Evolutionary conservation across 441 rosid genomes (phyloP).

Genomic region (Isatis lusitanica): DNA sequence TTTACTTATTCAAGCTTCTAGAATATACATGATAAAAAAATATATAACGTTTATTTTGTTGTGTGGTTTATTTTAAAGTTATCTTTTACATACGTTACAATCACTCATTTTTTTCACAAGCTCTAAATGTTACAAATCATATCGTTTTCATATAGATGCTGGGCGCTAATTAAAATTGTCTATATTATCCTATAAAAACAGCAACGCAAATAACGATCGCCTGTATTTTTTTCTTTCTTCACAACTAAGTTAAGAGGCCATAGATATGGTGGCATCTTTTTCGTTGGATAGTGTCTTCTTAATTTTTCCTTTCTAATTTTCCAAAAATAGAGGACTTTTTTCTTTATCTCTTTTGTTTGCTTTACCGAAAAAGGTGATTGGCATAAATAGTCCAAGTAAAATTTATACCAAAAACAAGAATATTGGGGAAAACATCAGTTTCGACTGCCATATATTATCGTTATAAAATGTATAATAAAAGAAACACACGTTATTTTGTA

Average conservation of each 20-base stretch:
- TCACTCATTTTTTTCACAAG: neutral
- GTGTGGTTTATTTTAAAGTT: too few relatives aligned
- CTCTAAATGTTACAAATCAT: neutral
- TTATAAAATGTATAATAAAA: neutral
- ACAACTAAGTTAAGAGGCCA: slow-evolving; percentile 38
- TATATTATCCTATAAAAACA: neutral
- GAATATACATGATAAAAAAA: too few relatives aligned
- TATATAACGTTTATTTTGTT: neutral
- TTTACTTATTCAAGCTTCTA: neutral
- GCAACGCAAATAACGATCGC: slow-evolving; percentile 1
- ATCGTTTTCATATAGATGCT: too few relatives aligned
- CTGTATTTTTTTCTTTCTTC: slow-evolving; percentile 35
- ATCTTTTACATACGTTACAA: too few relatives aligned
- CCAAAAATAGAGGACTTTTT: slow-evolving; percentile 15
- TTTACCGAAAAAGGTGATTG: slow-evolving; percentile 27
- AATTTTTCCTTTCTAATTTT: slow-evolving; percentile 12
- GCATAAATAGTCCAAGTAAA: slow-evolving; percentile 8
- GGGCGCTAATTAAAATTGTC: too few relatives aligned
- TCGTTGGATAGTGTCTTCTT: slow-evolving; percentile 27
- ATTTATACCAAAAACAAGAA: neutral
- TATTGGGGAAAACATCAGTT: neutral
- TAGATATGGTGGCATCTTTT: slow-evolving; percentile 38
- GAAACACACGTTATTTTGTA: neutral
- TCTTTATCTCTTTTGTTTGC: slow-evolving; percentile 18
- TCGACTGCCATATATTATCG: neutral